Base-by-base conservation (phyloP, 164 flowering plant species). In the Aristolochia contorta region DNA sequence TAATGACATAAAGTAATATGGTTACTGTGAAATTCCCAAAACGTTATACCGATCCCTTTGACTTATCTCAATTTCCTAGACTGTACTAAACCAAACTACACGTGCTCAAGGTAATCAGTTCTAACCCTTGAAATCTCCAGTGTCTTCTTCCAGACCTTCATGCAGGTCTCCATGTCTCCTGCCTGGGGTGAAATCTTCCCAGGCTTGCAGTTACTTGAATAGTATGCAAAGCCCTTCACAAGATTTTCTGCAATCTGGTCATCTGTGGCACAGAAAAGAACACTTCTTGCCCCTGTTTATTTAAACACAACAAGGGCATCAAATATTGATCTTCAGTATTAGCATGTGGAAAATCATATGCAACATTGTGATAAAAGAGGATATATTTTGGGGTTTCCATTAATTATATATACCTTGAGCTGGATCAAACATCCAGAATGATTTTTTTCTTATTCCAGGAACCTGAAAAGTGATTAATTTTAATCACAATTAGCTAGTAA, bases 211-310 rank as follows among this genome's bases (percentile, higher is more conserved):
- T 50, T 59, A 59, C 64, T 58, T 2, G 76, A 62, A 47, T 65
- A 73, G 58, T 73, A 73, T 0, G 65, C 70, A 8, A 69, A 73
- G 45, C 76, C 72, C 32, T 62, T 65, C 2, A 21, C 56, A 54
- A 72, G 63, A 45, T 62, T 58, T 21, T 20, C 47, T 0, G 27
- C 21, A 16, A 65, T 61, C 14, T 55, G 54, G 2, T 19, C 57
- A 13, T 47, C 62, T 25, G 72, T 49, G 1, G 64, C 76, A 16
- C 76, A 68, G 49, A 65, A 72, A 41, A 69, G 54, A 6, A 61
- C 70, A 55, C 72, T 69, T 47, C 76, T 65, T 2, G 72, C 72
- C 37, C 72, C 72, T 72, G 50, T 14, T 25, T 19, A 16, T 13
- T 10, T 6, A 30, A 30, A 32, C 2, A 49, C 1, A 18, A 49